Conservation (phyloP, 768 basidiomycete genomes). For the Boletus fagicola region DNA sequence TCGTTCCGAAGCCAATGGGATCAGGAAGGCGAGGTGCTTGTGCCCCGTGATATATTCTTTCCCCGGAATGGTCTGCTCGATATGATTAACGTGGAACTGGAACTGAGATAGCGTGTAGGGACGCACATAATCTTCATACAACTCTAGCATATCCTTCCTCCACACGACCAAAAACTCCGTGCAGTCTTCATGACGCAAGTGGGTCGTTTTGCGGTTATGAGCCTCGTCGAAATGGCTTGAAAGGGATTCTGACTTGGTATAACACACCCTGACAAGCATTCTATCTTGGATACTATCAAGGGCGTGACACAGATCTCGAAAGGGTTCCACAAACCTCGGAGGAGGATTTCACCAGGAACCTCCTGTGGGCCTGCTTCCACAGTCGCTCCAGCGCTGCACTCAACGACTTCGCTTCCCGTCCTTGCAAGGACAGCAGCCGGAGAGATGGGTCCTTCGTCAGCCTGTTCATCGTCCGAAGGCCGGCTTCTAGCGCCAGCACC, state of each 20-base stretch:
- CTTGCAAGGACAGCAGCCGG: slow-evolving; percentile 69
- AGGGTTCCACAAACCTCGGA: slow-evolving; percentile 60
- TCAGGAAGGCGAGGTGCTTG: slow-evolving; percentile 75
- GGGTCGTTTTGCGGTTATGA: slow-evolving; percentile 59
- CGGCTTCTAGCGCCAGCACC: slow-evolving; percentile 8
- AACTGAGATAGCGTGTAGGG: not conserved
- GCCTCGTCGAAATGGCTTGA: slow-evolving; percentile 60
- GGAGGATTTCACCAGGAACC: slow-evolving; percentile 54
- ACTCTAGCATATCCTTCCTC: slow-evolving; percentile 72
- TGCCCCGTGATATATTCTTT: slow-evolving; percentile 67
- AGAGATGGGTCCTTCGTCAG: slow-evolving; percentile 42
- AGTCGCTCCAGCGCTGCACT: slow-evolving; percentile 65
- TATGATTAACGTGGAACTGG: slow-evolving; percentile 4
- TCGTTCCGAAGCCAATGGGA: slow-evolving; percentile 61
- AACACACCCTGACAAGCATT: slow-evolving; percentile 80
- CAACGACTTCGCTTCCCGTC: slow-evolving; percentile 51
- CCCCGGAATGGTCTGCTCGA: slow-evolving; percentile 54
- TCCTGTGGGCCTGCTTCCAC: slow-evolving; percentile 23
- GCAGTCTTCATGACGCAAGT: slow-evolving; percentile 65
- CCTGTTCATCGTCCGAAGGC: slow-evolving; percentile 3
- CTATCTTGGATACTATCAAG: slow-evolving; percentile 56
- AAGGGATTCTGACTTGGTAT: slow-evolving; percentile 54
- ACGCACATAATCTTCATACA: slow-evolving; percentile 83
- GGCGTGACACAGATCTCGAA: not conserved
- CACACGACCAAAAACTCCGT: slow-evolving; percentile 86